Evolutionary conservation across 2,329 filamentous ascomycete species (phyloP), one percentile per base, ranked within the genome.

Genomic region (Colletotrichum camelliae): DNA sequence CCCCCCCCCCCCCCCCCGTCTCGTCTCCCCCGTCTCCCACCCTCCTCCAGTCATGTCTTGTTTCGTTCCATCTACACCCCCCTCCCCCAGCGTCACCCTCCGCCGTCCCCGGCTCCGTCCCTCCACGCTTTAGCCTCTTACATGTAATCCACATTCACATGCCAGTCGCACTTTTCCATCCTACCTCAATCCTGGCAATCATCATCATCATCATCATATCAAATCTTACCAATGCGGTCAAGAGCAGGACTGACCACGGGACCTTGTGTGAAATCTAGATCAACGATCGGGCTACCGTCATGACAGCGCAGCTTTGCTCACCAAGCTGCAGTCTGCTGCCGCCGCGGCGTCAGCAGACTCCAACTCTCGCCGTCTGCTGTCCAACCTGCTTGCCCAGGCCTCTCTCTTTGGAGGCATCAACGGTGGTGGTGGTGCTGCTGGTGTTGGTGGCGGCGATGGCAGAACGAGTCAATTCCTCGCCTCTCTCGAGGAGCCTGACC

Each of bases 401-500:
- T 81, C 75, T 69, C 82, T 85, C 72, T 85, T 85, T 77, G 82
- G 84, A 29, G 64, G 75, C 27, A 65, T 70, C 57, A 33, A 52
- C 71, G 13, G 35, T 31, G 80, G 80, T 33, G 80, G 80, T 69
- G 43, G 8, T 52, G 43, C 8, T 52, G 43, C 5, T n/a, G 43
- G 4, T 24, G n/a, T 21, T 52, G 24, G 29, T 31, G 80, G 80
- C 31, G 80, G 80, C 69, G 83, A 86, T 61, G 74, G 80, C 55
- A 86, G 85, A 77, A 85, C 85, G 24, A 82, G 84, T 21, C 86
- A 88, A 77, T 86, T 87, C 74, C 83, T 87, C 72, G 86, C 81
- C 78, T 85, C 89, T 78, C 86, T 90, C 77, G 85, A 90, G 77
- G 85, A 87, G 77, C 84, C 88, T 74, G 87, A 88, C 81, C 80